Base-by-base conservation (phyloP, 345 rosid species). In the Passiflora organensis region DNA sequence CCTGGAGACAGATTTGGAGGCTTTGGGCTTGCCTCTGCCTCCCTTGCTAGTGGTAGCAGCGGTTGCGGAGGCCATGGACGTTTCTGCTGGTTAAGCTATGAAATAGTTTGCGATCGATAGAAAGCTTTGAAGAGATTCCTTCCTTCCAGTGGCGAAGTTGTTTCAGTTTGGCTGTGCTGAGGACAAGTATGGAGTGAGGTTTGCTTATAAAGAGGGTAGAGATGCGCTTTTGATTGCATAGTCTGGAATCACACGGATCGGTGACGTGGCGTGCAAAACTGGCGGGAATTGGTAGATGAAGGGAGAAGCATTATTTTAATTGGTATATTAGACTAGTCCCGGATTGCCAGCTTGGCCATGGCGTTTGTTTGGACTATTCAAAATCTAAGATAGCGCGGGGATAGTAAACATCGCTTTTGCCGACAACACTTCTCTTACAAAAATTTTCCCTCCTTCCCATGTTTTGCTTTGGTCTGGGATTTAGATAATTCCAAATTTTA, bases 321-420 rank as follows among this genome's bases (percentile, higher is more conserved):
- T 81, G 78, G 80, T 45, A 13, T 0, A 10, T 1, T 6, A 2
- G 6, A 2, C 11, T 5, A 62, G 39, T 55, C 58, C 45, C 43
- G 74, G 84, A 80, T 78, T 1, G 71, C 60, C 69, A 63, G 13
- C 75, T 28, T 74, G 80, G 75, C 51, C 2, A 11, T 6, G 1
- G 19, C 13, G 20, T 53, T 13, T 8, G 16, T 5, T 36, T 18
- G 13, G 10, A 1, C 11, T 37, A 18, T 36, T 5, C 4, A 56
- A 23, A 23, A 43, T 56, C 19, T 6, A 12, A 19, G 39, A 18
- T 37, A 32, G 6, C 32, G 28, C 28, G 32, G 44, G 9, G 38
- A 34, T 17, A 2, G 1, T n/a, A 6, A 32, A 19, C 8, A n/a
- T 32, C 1, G 13, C 0, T n/a, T 16, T 13, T 5, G 1, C 28